These are phyloP conservation scores for Beta corolliflora DNA, from an alignment of 179 eudicot genomes.

Conservation along the genomic window DNA sequence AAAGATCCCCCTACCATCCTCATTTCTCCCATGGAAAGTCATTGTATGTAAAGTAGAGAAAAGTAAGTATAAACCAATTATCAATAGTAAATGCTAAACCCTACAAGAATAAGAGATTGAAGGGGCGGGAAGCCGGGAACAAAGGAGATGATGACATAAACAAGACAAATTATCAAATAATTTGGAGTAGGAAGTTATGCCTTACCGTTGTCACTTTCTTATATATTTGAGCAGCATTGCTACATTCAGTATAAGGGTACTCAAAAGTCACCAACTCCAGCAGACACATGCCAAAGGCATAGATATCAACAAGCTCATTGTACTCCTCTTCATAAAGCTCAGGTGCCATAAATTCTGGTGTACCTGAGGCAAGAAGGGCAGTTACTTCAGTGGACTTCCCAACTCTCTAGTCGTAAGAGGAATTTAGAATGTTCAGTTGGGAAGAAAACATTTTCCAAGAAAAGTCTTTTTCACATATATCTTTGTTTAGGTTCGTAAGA, in stretches of 20 bases:
- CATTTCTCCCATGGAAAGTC: not conserved
- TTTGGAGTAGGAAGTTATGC: not conserved
- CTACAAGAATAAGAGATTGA: not conserved
- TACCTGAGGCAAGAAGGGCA: slow-evolving; percentile 50
- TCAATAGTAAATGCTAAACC: not conserved
- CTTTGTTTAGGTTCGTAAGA: too few relatives aligned
- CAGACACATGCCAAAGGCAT: slow-evolving; percentile 95
- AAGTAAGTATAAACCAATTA: not conserved
- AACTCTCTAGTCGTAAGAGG: not conserved
- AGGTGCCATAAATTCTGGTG: slow-evolving; percentile 98
- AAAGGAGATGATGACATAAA: not conserved
- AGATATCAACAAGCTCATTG: slow-evolving; percentile 93
- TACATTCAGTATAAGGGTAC: slow-evolving; percentile 86
- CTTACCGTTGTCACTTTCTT: slow-evolving; percentile 93
- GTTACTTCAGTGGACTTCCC: not conserved
- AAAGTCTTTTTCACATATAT: too few relatives aligned
- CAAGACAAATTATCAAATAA: not conserved
- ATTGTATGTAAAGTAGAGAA: not conserved
- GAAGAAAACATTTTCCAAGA: too few relatives aligned
- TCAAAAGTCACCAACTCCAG: slow-evolving; percentile 91
- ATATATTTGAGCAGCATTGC: slow-evolving; percentile 93
- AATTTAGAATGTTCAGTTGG: not conserved
- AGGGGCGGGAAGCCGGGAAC: not conserved
- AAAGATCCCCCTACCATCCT: not conserved
- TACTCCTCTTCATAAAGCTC: slow-evolving; percentile 95